Conservation (phyloP, 2,329 filamentous ascomycete species). For the Albifimbria verrucaria region DNA sequence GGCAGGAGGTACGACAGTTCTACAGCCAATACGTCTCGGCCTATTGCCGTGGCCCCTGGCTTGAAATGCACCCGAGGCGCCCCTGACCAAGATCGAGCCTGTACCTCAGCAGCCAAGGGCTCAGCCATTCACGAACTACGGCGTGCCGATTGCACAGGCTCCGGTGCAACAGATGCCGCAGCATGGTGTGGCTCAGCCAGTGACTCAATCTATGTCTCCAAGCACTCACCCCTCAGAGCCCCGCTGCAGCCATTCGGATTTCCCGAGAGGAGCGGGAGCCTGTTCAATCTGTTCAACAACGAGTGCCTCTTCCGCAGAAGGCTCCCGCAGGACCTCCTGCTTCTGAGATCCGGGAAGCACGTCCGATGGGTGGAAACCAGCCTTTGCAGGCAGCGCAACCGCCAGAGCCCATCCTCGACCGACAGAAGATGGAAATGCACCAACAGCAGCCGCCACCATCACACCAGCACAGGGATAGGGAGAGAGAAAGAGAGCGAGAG, state of each 20-base stretch:
- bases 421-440: conserved; percentile 27
- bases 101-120: conserved; percentile 25
- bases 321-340: conserved; percentile 23
- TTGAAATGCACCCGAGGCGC: conserved; percentile 43
- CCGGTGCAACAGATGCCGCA: conserved; percentile 33
- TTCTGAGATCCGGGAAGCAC: conserved; percentile 30
- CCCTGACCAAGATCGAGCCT: conserved; percentile 43
- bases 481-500: conserved; percentile 12
- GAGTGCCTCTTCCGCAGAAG: conserved; percentile 40
- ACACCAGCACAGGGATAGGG: conserved; percentile 12
- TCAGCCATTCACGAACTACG: conserved; percentile 40
- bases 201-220: conserved; percentile 46
- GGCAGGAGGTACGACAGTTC: conserved; percentile 49
- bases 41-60: conserved; percentile 46
- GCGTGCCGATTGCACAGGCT: conserved; percentile 44
- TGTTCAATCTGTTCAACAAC: conserved; percentile 28
- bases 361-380: conserved; percentile 30
- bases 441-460: conserved; percentile 19
- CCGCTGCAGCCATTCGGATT: conserved; percentile 41
- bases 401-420: conserved; percentile 29
- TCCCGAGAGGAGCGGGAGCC: conserved; percentile 39
- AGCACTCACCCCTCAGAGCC: conserved; percentile 39
- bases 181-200: conserved; percentile 34
- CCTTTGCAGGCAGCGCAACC: conserved; percentile 26
- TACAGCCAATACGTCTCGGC: conserved; percentile 27